Evolutionary conservation across 768 basidiomycete genomes (phyloP).

Genomic region (Tulasnella sp.): DNA sequence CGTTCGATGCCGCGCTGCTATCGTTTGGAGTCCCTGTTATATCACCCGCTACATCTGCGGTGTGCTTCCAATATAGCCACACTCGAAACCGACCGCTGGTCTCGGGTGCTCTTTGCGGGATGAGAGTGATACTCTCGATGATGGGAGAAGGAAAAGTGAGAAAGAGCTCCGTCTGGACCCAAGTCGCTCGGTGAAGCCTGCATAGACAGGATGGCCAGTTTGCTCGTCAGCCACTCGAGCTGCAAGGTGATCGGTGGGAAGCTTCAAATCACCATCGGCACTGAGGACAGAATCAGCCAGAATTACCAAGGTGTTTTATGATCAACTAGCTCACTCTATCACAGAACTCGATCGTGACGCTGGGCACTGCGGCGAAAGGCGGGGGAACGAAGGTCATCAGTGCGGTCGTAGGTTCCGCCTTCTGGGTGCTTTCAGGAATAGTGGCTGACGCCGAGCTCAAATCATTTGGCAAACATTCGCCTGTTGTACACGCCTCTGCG

Average conservation of each 20-base stretch:
- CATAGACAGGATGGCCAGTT: slow-evolving; percentile 1
- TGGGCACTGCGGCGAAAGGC: slow-evolving; percentile 28
- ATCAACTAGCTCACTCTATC: slow-evolving; percentile 51
- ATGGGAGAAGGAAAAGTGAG: slow-evolving; percentile 79
- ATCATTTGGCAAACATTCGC: background rate
- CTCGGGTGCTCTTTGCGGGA: slow-evolving; percentile 68
- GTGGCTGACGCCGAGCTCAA: too few species aligned
- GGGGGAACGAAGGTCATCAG: slow-evolving; percentile 22
- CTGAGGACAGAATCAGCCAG: slow-evolving; percentile 28
- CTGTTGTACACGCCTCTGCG: too few species aligned
- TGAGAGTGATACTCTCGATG: slow-evolving; percentile 52
- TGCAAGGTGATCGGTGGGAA: background rate
- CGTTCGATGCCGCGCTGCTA: background rate
- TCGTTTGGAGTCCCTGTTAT: slow-evolving; percentile 25
- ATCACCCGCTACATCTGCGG: slow-evolving; percentile 24
- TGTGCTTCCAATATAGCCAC: slow-evolving; percentile 45
- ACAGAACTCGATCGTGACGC: slow-evolving; percentile 84
- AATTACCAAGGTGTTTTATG: background rate
- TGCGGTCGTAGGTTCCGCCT: slow-evolving; percentile 20
- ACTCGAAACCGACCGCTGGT: slow-evolving; percentile 85
- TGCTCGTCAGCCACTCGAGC: slow-evolving; percentile 11
- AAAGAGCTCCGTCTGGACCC: slow-evolving; percentile 88
- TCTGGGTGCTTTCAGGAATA: background rate
- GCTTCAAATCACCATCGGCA: slow-evolving; percentile 61
- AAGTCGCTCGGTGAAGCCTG: slow-evolving; percentile 86